Percentiles rank a stretch among this genome's conserved stretches.
Evolutionary conservation across 495 filamentous ascomycete species (phyloP).

Genomic region (Aspergillus sclerotiicarbonarius): DNA sequence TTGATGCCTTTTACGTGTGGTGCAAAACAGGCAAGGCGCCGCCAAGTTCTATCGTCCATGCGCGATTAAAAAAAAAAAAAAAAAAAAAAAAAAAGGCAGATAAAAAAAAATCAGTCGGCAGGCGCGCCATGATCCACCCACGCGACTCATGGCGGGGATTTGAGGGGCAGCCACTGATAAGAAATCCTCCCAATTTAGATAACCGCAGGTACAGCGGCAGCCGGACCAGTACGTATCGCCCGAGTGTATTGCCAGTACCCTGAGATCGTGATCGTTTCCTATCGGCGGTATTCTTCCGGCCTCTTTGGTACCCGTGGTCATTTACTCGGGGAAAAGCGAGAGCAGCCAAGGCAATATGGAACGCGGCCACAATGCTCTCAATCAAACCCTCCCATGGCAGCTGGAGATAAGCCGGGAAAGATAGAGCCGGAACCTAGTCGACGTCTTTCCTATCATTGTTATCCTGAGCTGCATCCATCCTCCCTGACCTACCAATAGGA

Average conservation of each 20-base stretch:
- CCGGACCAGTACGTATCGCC: conserved; percentile 1
- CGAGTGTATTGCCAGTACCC: neutral
- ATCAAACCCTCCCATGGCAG: neutral
- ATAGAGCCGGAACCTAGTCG: conserved; percentile 4
- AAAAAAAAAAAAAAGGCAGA: conserved; percentile 4
- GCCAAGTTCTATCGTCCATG: neutral
- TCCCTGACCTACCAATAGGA: conserved; percentile 14
- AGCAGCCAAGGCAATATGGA: neutral
- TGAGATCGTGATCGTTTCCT: neutral
- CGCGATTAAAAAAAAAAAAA: conserved; percentile 4
- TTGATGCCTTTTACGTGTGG: neutral
- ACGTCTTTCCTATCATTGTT: conserved; percentile 2
- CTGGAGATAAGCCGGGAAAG: neutral
- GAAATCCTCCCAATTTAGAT: conserved; percentile 14
- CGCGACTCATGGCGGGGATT: conserved; percentile 26
- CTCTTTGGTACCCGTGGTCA: too few species aligned
- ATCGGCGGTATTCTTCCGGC: too few species aligned
- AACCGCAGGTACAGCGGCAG: conserved; percentile 12
- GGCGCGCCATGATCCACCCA: conserved; percentile 24
- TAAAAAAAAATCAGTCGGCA: conserved; percentile 20
- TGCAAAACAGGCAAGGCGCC: neutral
- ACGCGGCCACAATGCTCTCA: neutral
- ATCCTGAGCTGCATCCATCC: conserved; percentile 5
- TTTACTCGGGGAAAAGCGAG: too few species aligned
- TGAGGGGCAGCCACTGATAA: conserved; percentile 25